Base-by-base conservation (phyloP, 2,329 filamentous ascomycete species). In the Aureobasidium melanogenum region DNA sequence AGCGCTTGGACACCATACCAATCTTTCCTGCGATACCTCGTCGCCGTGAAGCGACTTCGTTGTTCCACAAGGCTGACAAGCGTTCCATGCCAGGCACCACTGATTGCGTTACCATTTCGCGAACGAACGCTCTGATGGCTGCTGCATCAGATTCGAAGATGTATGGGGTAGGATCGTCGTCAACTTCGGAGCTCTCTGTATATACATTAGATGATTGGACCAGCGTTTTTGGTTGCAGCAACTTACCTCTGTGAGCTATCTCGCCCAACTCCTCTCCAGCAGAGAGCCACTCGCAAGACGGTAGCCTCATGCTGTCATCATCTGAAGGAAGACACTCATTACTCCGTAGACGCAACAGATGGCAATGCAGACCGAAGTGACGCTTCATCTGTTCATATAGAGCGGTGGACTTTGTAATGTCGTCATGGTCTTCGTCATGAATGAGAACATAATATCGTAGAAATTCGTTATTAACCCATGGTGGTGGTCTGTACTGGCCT, bases 301-400 rank as follows among this genome's bases (percentile, higher is more conserved):
- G 90, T 24, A 97, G 80, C 57, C 86, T 84, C 67, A 91, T 84
- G 69, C 89, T 93, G 70, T 97, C 93, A 71, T 97, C 92, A 72
- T 97, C 94, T 1, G 91, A 92, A 64, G 92, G 85, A 38, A 90
- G 87, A 72, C 91, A 93, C 70, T 91, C 88, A 39, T 85, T 88
- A 69, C 90, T 95, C 67, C 93, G 84, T 55, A 99, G 78, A 65
- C 95, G 82, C 36, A 99, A 79, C 12, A 99, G 80, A 74, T 99
- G 94, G 71, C 94, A 99, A 74, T 99, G 92, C 51, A 97, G 79
- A 1, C 94, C 94, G 65, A 99, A 90, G 75, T 97, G 91, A n/a
- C 94, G 86, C 75, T 97, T 99, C 95, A 99, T 99, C 73, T 97
- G 91, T 68, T 99, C 94, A 73, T 96, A 99, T 30, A 97, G 79